A percentile compares a stretch with the other conserved stretches of the same genome.
Evolutionary conservation across 805 yeast species (phyloP).

Genomic region (Metschnikowia dekortorum): DNA sequence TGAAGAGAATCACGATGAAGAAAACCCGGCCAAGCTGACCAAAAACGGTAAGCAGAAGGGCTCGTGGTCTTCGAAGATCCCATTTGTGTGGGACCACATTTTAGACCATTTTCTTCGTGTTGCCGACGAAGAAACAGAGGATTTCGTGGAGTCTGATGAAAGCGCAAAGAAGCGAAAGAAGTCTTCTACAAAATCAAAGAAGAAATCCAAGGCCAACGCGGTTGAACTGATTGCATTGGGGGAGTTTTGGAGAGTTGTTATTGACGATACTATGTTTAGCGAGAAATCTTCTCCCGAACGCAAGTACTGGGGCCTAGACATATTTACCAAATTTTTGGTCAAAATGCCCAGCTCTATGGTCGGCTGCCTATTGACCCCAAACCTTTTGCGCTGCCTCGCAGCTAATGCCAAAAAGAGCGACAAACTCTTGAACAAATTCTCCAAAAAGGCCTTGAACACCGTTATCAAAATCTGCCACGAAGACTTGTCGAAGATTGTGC

Average conservation of each 20-base stretch:
- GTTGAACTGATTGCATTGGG: constrained; percentile 29
- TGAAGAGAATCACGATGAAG: constrained; percentile 25
- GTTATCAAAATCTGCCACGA: constrained; percentile 36
- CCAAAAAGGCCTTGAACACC: constrained; percentile 47
- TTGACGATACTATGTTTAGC: constrained; percentile 78
- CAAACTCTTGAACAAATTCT: constrained; percentile 63
- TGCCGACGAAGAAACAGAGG: constrained; percentile 11
- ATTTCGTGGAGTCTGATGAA: constrained; percentile 16
- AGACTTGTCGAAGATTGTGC: constrained; percentile 38
- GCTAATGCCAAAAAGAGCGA: constrained; percentile 69
- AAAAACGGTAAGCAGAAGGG: constrained; percentile 50
- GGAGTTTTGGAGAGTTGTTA: constrained; percentile 75
- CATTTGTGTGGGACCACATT: constrained; percentile 69
- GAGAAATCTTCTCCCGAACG: constrained; percentile 78
- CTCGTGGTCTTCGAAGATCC: constrained; percentile 70
- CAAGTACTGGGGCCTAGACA: constrained; percentile 80
- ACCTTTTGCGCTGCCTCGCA: constrained; percentile 66
- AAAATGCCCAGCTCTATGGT: constrained; percentile 18
- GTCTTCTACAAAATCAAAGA: constrained; percentile 18
- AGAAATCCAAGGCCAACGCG: constrained; percentile 16
- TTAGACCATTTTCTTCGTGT: constrained; percentile 37
- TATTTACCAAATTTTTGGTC: constrained; percentile 49
- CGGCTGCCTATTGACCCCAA: constrained; percentile 48
- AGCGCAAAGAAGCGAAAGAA: constrained; percentile 17
- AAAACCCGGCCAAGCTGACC: constrained; percentile 8